phyloP scores from a whole-genome alignment of 768 basidiomycete genomes.

The Multifurca ochricompacta region DNA sequence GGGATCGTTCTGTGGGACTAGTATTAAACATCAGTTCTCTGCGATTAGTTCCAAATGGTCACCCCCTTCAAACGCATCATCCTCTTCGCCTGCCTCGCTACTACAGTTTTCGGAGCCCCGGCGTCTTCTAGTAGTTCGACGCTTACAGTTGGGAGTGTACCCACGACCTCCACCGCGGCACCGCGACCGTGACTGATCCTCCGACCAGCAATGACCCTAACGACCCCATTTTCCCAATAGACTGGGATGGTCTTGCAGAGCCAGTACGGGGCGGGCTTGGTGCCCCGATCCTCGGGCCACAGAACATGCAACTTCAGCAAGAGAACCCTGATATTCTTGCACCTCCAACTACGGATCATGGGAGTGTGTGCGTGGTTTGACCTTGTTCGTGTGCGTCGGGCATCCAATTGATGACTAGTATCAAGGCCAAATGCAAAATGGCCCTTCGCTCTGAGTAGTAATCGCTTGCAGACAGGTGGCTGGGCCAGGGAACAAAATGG shows the following conservation, averaged over 20 bases:
- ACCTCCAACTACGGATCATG: conserved; percentile 56
- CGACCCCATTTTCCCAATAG: conserved; percentile 19
- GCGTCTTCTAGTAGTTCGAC: too few relatives aligned
- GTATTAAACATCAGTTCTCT: not conserved
- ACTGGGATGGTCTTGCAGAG: conserved; percentile 27
- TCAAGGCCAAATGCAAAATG: conserved; percentile 44
- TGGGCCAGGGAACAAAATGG: conserved; percentile 54
- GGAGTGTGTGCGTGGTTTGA: conserved; percentile 32
- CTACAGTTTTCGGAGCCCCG: not conserved
- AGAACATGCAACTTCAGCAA: conserved; percentile 46
- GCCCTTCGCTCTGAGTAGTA: conserved; percentile 49
- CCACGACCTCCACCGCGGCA: not conserved
- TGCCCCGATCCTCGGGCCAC: conserved; percentile 43
- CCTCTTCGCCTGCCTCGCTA: not conserved
- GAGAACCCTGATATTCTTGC: conserved; percentile 52
- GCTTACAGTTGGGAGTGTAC: too few relatives aligned
- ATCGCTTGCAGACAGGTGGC: conserved; percentile 49
- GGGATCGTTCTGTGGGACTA: too few relatives aligned
- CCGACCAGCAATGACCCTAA: conserved; percentile 28
- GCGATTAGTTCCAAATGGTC: not conserved
- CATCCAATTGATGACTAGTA: not conserved
- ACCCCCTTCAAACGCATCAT: not conserved
- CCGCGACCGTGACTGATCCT: conserved; percentile 20
- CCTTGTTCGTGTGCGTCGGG: not conserved
- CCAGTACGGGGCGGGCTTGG: conserved; percentile 42